Evolutionary conservation across 1,139 yeast species (phyloP).

Genomic region (Candida sojae): DNA sequence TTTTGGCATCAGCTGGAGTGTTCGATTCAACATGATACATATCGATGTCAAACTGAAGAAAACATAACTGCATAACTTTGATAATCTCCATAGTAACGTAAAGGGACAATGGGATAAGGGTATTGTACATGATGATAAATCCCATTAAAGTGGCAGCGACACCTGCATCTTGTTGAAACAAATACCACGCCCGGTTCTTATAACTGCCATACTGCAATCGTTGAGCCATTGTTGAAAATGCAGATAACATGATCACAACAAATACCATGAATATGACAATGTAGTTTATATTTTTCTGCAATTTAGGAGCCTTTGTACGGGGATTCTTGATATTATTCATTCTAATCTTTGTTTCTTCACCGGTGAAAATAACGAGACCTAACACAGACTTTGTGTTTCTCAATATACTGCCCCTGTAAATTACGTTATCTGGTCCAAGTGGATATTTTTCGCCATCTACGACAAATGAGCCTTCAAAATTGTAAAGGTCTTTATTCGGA

Average conservation of each 20-base stretch:
- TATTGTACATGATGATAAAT: slow-evolving; percentile 94
- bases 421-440: slow-evolving; percentile 74
- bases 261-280: slow-evolving; percentile 87
- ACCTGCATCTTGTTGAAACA: slow-evolving; percentile 75
- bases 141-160: slow-evolving; percentile 92
- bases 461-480: slow-evolving; percentile 69
- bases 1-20: slow-evolving; percentile 93
- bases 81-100: slow-evolving; percentile 97
- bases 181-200: slow-evolving; percentile 69
- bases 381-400: slow-evolving; percentile 75
- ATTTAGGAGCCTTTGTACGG: slow-evolving; percentile 88
- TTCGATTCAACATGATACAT: slow-evolving; percentile 85
- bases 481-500: slow-evolving; percentile 88
- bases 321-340: slow-evolving; percentile 93
- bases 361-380: slow-evolving; percentile 88
- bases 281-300: slow-evolving; percentile 78
- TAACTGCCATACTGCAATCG: slow-evolving; percentile 49
- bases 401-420: slow-evolving; percentile 85
- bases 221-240: slow-evolving; percentile 83
- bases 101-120: slow-evolving; percentile 89
- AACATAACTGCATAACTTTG: slow-evolving; percentile 78
- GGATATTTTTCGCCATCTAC: slow-evolving; percentile 44
- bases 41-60: slow-evolving; percentile 88
- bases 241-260: slow-evolving; percentile 71
- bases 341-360: slow-evolving; percentile 94